phyloP scores from a whole-genome alignment of 2,329 filamentous ascomycete genomes.

The Capronia coronata region DNA sequence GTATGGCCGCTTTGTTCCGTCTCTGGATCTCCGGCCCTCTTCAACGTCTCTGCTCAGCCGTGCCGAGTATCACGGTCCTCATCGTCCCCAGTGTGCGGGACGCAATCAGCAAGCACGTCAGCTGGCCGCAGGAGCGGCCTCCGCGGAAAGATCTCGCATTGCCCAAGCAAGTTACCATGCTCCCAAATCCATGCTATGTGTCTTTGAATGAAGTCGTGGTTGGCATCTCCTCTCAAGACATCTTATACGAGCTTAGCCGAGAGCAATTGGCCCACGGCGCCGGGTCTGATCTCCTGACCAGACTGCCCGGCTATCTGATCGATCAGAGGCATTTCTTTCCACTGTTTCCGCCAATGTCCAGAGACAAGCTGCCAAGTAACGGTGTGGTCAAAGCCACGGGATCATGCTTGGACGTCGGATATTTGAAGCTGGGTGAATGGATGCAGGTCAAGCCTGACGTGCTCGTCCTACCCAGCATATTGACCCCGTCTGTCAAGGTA shows the following conservation, averaged over 20 bases:
- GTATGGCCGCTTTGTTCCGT: slow-evolving; percentile 75
- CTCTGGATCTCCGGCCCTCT: slow-evolving; percentile 69
- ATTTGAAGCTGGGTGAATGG: slow-evolving; percentile 86
- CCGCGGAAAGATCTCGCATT: slow-evolving; percentile 65
- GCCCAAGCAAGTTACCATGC: slow-evolving; percentile 66
- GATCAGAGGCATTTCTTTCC: slow-evolving; percentile 90
- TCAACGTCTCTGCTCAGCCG: slow-evolving; percentile 59
- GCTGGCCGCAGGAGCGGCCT: slow-evolving; percentile 75
- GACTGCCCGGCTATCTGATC: slow-evolving; percentile 71
- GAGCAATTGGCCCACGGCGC: slow-evolving; percentile 61
- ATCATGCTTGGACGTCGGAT: slow-evolving; percentile 73
- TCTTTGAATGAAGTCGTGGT: slow-evolving; percentile 81
- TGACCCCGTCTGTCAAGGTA: slow-evolving; percentile 86
- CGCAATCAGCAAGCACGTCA: slow-evolving; percentile 71
- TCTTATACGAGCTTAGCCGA: slow-evolving; percentile 71
- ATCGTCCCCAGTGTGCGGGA: slow-evolving; percentile 79
- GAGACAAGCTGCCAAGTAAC: slow-evolving; percentile 60
- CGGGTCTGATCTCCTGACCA: slow-evolving; percentile 55
- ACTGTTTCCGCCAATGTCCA: slow-evolving; percentile 71
- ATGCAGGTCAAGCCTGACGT: slow-evolving; percentile 79
- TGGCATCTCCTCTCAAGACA: slow-evolving; percentile 75
- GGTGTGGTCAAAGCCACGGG: slow-evolving; percentile 62
- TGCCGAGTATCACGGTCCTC: slow-evolving; percentile 75
- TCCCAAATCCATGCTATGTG: slow-evolving; percentile 86
- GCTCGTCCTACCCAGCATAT: slow-evolving; percentile 69